phyloP scores from a whole-genome alignment of 352 stramenopile species.

The Blastocystis hominis region DNA sequence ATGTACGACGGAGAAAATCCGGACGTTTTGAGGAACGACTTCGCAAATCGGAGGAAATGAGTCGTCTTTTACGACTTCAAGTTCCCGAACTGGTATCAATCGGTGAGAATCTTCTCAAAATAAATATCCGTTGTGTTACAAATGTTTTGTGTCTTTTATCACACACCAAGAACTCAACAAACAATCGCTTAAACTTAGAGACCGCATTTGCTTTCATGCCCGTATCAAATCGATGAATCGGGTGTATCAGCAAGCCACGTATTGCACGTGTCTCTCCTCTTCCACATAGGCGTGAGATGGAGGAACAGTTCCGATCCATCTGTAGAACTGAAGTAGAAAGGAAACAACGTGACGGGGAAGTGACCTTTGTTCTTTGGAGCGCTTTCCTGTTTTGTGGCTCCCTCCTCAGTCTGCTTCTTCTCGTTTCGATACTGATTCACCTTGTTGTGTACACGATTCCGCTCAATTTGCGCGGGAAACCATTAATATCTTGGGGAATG shows the following conservation, averaged over 20 bases:
- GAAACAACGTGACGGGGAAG: not conserved
- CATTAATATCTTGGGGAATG: not conserved
- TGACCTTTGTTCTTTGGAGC: not conserved
- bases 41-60: not conserved
- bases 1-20: not conserved
- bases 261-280: not conserved
- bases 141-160: not conserved
- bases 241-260: not conserved
- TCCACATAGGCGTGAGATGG: not conserved
- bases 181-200: not conserved
- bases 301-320: not conserved
- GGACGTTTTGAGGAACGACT: not conserved
- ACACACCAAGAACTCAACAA: not conserved
- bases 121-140: not conserved
- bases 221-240: not conserved
- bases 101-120: not conserved
- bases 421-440: not conserved
- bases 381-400: not conserved
- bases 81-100: not conserved
- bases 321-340: not conserved
- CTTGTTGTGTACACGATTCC: not conserved
- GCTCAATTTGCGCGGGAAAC: not conserved
- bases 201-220: not conserved
- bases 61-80: not conserved
- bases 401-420: not conserved